A percentile compares a stretch with the other conserved stretches of the same genome.
These are phyloP conservation scores for Eustoma russellianum DNA, from an alignment of 257 asterid species.

Conservation along the genomic window DNA sequence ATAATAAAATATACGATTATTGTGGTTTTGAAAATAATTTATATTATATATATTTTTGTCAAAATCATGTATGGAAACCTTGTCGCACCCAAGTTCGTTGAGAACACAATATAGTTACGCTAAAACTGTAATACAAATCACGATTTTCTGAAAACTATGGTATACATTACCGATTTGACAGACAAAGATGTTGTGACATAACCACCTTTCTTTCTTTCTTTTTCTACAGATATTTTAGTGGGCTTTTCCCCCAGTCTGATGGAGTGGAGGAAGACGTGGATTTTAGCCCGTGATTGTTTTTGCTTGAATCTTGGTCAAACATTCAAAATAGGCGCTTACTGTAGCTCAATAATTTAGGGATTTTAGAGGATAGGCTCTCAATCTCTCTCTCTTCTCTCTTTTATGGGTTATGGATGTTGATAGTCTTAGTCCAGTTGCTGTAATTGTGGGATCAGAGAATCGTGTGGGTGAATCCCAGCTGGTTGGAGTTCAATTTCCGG, in stretches of 20 bases:
- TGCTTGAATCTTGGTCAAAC: slow-evolving; percentile 8
- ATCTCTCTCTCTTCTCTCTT: too few species aligned
- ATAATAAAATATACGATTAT: too few species aligned
- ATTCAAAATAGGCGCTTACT: background rate
- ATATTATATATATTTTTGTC: too few species aligned
- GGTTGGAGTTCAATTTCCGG: slow-evolving; percentile 15
- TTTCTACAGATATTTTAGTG: slow-evolving; percentile 8
- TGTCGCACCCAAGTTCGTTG: too few species aligned
- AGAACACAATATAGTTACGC: too few species aligned
- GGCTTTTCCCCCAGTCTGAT: slow-evolving; percentile 3
- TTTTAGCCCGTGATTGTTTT: too few species aligned
- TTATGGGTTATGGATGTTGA: slow-evolving; percentile 15
- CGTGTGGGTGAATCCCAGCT: slow-evolving; percentile 19
- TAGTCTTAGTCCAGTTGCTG: slow-evolving; percentile 20
- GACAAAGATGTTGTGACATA: too few species aligned
- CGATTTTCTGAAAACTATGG: too few species aligned
- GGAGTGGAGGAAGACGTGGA: slow-evolving; percentile 17
- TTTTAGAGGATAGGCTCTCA: slow-evolving; percentile 16
- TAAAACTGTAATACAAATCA: too few species aligned
- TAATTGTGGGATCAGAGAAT: slow-evolving; percentile 15
- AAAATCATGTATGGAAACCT: too few species aligned
- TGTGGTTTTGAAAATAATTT: too few species aligned
- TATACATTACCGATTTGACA: too few species aligned
- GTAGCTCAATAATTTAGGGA: slow-evolving; percentile 14
- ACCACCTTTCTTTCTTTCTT: slow-evolving; percentile 4